A percentile compares a stretch with the other conserved stretches of the same genome.
These are phyloP conservation scores for Collybia sordida DNA, from an alignment of 768 basidiomycete species.

Conservation along the genomic window DNA sequence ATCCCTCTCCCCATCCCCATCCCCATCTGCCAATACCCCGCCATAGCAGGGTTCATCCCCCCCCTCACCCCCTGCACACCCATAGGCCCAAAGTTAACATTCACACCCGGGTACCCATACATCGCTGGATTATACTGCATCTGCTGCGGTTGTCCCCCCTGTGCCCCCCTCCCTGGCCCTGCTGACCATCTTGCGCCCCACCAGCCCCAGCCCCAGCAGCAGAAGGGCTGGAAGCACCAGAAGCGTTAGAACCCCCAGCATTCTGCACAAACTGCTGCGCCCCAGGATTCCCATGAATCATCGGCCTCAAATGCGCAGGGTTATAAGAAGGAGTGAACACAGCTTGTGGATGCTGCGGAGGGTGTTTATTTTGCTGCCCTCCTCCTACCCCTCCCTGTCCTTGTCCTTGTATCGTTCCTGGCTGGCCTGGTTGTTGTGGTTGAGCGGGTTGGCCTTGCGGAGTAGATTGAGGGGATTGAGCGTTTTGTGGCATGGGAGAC, in stretches of 20 bases:
- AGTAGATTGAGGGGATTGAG: conserved; percentile 22
- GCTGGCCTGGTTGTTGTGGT: too few relatives aligned
- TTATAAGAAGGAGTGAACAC: conserved; percentile 30
- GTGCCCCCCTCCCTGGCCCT: conserved; percentile 8
- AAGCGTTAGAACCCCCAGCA: background rate
- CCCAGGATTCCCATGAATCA: conserved; percentile 24
- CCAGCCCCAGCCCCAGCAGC: too few relatives aligned
- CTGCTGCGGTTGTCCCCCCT: conserved; percentile 11
- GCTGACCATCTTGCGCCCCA: too few relatives aligned
- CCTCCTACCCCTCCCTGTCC: too few relatives aligned
- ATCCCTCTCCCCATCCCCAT: background rate
- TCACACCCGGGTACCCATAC: conserved; percentile 10
- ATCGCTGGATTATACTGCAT: conserved; percentile 9
- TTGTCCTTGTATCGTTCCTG: too few relatives aligned
- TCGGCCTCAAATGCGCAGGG: conserved; percentile 31
- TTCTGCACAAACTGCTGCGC: conserved; percentile 12
- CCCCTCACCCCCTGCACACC: conserved; percentile 3
- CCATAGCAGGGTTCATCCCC: background rate
- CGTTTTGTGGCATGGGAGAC: conserved; percentile 28
- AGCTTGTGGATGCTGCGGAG: conserved; percentile 22
- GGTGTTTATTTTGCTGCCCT: conserved; percentile 15
- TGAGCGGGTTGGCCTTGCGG: conserved; percentile 18
- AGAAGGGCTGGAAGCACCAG: too few relatives aligned
- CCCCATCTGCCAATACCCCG: conserved; percentile 7
- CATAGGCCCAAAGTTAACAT: conserved; percentile 9